Evolutionary conservation across 2,329 filamentous ascomycete genomes (phyloP), one percentile per base, ranked within the genome.

Genomic region (Paecilomyces fulvus): DNA sequence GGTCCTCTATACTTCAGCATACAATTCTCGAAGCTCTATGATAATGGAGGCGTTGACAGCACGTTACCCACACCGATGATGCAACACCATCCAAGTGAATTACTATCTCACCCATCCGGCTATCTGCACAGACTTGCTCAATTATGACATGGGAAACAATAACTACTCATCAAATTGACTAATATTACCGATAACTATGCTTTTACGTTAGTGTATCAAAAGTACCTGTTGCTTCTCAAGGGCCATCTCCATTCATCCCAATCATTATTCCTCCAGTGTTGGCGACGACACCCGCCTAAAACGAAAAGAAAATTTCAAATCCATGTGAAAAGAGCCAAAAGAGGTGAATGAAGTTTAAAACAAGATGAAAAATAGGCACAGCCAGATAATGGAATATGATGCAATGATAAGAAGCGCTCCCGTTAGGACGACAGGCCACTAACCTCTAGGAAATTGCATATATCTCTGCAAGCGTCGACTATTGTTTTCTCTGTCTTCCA

Each of bases 401-500:
- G 12, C 12, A 14, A 37, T 37, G 12, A 37, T 7, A n/a, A 37
- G n/a, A 12, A 14, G 12, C 12, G n/a, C n/a, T 37, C n/a, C 5
- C 33, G n/a, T 17, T 49, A 30, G 30, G 63, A 64, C 23, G 64
- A 66, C 30, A 70, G 50, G 25, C 66, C 67, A 49, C 67, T 72
- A 33, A 70, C 63, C 53, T 67, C 58, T 43, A 73, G 56, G 57
- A 73, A 73, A 58, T 69, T 71, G 58, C 70, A 73, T 49, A 73
- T 68, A 55, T 69, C 72, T 48, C 60, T 56, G 56, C 72, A 74
- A 7, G 71, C 72, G 60, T 74, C 70, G 37, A 61, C 65, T 56
- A 74, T 55, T 5, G 69, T 65, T 61, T 73, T 73, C 51, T 73
- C 63, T 8, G 72, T 73, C 58, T 72, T 70, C 65, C 68, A 75